Evolutionary conservation across 768 basidiomycete species (phyloP).

Genomic region (Hericium coralloides): DNA sequence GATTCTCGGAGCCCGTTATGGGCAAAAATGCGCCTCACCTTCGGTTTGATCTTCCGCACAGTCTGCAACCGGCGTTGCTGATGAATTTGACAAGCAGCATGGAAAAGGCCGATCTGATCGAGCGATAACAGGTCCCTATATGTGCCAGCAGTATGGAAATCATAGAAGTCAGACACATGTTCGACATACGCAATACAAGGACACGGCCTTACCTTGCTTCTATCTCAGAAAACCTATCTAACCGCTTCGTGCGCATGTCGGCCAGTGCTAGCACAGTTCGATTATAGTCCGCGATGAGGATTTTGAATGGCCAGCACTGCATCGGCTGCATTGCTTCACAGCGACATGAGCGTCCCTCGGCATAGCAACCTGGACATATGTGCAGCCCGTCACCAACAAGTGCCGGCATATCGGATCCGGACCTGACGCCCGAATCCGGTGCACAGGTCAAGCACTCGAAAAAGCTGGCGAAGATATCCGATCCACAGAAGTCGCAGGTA

Average conservation of each 20-base stretch:
- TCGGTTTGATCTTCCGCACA: too few relatives aligned
- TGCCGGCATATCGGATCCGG: slow-evolving; percentile 5
- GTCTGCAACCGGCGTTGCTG: not conserved
- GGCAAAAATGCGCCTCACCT: not conserved
- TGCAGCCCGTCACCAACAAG: slow-evolving; percentile 35
- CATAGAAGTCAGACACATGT: not conserved
- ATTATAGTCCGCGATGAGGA: slow-evolving; percentile 37
- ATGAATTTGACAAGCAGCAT: not conserved
- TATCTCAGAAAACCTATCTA: not conserved
- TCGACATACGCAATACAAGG: not conserved
- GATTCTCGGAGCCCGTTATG: too few relatives aligned
- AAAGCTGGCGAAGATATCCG: slow-evolving; percentile 75
- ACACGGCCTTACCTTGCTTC: slow-evolving; percentile 1
- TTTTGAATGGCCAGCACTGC: slow-evolving; percentile 44
- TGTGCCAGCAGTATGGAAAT: not conserved
- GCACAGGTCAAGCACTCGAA: slow-evolving; percentile 56
- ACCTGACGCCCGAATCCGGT: not conserved
- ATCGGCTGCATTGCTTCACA: slow-evolving; percentile 54
- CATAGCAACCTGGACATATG: slow-evolving; percentile 66
- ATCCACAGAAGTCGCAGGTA: slow-evolving; percentile 72
- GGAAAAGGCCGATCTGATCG: not conserved
- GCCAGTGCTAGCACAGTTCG: slow-evolving; percentile 24
- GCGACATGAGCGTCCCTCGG: slow-evolving; percentile 66
- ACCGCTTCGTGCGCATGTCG: not conserved
- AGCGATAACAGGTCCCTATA: not conserved